Evolutionary conservation across 2,329 filamentous ascomycete genomes (phyloP), one percentile per base, ranked within the genome.

Genomic region (Aspergillus sp.): DNA sequence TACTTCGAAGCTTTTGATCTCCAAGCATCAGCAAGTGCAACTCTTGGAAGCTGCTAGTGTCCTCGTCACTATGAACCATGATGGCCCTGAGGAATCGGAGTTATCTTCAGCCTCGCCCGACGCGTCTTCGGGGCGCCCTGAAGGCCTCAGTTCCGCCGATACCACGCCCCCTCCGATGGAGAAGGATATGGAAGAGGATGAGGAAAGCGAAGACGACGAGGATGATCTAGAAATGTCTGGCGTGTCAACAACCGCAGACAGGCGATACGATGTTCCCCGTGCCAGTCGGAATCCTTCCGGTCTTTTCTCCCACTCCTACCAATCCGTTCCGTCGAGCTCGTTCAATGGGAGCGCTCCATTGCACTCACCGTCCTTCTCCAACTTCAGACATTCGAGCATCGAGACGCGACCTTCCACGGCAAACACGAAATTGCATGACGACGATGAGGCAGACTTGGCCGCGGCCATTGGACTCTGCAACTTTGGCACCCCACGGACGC

Each of bases 21-120:
- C 91, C 60, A 98, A 98, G 79, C 93, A 98, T 71, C 93, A 98
- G 73, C 93, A 98, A 75, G 93, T 98, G 46, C 93, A 98, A 70
- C 80, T 98, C 51, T 81, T 98, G 51, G 93, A 98, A 72, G 93
- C 93, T 37, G 93, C 93, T 35, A 95, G 90, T n/a, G 93, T 97
- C 45, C 77, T 98, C 55, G 85, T 97, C 50, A 85, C 84, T 63
- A 97, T 98, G 90, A 96, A 83, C 62, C 66, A 73, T 49, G 78
- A 85, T 53, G 77, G 76, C 43, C 74, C 78, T 37, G 78, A 84
- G 48, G 82, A 83, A 53, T 94, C 88, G 69, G 89, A 95, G 63
- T 77, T 84, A 46, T 91, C 90, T 32, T 93, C 88, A 30, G 79
- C 80, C 19, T 95, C 90, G 17, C 89, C 90, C 2, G 83, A 83